Evolutionary conservation across 306 rosid genomes (phyloP).

Genomic region (Rosa chinensis): DNA sequence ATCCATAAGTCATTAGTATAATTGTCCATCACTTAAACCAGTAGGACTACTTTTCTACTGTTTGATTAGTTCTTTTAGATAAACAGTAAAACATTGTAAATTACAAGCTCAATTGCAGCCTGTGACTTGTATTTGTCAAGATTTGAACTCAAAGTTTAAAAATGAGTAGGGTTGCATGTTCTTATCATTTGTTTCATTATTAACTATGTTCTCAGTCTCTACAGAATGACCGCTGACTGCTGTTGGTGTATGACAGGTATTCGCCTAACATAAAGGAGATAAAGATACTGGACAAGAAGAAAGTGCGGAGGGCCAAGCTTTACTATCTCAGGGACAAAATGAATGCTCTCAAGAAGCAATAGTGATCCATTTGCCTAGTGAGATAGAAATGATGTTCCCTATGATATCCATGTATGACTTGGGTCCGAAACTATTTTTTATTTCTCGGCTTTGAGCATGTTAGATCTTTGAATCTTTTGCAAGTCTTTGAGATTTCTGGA

Average conservation of each 20-base stretch:
- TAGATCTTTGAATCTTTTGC: slow-evolving; percentile 5
- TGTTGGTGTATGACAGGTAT: slow-evolving; percentile 57
- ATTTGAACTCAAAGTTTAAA: background rate
- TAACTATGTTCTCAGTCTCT: slow-evolving; percentile 11
- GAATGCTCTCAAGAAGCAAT: slow-evolving; percentile 73
- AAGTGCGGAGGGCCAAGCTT: slow-evolving; percentile 92
- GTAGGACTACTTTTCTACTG: background rate
- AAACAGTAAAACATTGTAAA: background rate
- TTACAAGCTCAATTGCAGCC: background rate
- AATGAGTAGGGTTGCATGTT: background rate
- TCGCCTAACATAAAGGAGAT: slow-evolving; percentile 99
- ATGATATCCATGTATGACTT: background rate
- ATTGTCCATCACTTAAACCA: background rate
- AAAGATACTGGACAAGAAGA: slow-evolving; percentile 93
- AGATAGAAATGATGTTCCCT: slow-evolving; percentile 7
- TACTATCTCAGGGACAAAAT: slow-evolving; percentile 88
- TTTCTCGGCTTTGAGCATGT: background rate
- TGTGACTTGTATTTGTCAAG: background rate
- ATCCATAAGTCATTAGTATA: background rate
- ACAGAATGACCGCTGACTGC: slow-evolving; percentile 3
- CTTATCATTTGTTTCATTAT: slow-evolving; percentile 14
- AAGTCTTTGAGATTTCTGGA: slow-evolving; percentile 6
- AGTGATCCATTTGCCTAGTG: slow-evolving; percentile 4
- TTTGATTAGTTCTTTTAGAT: background rate
- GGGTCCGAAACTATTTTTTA: background rate